Base-by-base conservation (phyloP, 768 basidiomycete genomes). In the Naganishia antarctica region DNA sequence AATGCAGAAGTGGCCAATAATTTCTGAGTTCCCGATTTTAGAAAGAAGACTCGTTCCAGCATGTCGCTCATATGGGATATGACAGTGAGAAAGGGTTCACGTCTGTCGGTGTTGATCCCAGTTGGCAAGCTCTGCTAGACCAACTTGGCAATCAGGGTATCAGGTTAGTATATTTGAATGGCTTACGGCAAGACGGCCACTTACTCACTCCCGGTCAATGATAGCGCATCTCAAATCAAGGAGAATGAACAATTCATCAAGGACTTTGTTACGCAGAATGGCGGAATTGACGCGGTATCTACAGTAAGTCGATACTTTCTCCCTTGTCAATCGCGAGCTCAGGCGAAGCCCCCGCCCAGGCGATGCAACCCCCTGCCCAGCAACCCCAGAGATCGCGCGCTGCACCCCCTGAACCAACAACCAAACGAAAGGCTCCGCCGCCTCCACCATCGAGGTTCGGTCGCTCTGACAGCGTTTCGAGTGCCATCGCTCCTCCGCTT, bases 41-140 rank as follows among this genome's bases (percentile, higher is more conserved):
- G 75, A 76, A 74, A 34, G 74, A 73, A 1, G 83, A 85, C 4
- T 76, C 80, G 0, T 97, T 97, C 80, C 83, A 84, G 63, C 93
- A 97, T 73, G 82, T 96, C 46, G 91, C 88, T 0, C 93, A 97
- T 74, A 94, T 99, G 89, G 93, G 92, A 13, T 96, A 87, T 76
- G 89, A 96, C 71, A 76, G 83, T 0, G 86, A 94, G 68, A 84
- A 85, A 26, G 94, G 94, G 2, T 97, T 91, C 77, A 87, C 86
- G 0, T 89, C 87, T 0, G 83, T 81, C 16, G 89, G 89, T 60
- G 89, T 99, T 5, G 94, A 99, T 76, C 85, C 89, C 1, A 89
- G 87, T 4, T 98, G 94, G 94, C 81, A 84, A 47, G 80, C 84
- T 0, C 78, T 98, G 63, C 81, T 97, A 2, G 81, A 79, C 8